Base-by-base conservation (phyloP, 768 basidiomycete genomes). In the Rhizopogon sp. region DNA sequence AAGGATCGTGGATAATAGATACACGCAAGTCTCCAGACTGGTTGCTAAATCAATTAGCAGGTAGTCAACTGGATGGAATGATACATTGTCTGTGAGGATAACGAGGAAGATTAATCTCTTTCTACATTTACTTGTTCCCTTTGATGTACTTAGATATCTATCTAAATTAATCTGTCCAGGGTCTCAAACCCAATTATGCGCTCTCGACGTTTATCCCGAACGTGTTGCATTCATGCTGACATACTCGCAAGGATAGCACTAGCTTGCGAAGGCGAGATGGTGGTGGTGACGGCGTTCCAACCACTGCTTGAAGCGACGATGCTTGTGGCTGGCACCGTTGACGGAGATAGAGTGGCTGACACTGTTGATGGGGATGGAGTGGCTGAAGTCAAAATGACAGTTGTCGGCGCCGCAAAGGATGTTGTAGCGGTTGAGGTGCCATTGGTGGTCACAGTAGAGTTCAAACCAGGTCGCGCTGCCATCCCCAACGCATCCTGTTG, bases 31-130 rank as follows among this genome's bases (percentile, higher is more conserved):
- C 33, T 39, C 50, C 64, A 37, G 80, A 79, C 13, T 73, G 83
- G 33, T 81, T 81, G 33, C 56, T 83, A 55, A 76, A 76, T 55
- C 71, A 75, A 56, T 74, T 79, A 56, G 81, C 74, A 9, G 76
- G 71, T 47, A 76, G 72, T 45, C 62, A 60, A 64, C 62, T 65
- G 60, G 71, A 66, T 41, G 70, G 78, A 80, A 52, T 79, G 25
- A 78, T 37, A 79, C 76, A 53, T 76, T 75, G 14, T 77, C 77
- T 5, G 80, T 58, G 72, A 81, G 22, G 79, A 82, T 2, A 79
- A 75, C 60, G 81, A 83, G 55, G 79, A 79, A 50, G 76, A 80
- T 58, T 80, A 62, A 64, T 29, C 33, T 5, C 28, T 43, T 50
- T 43, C 3, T 20, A 20, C 4, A 8, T 35, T 35, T n/a, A 20